These are phyloP conservation scores for Fagopyrum tataricum DNA, from an alignment of 148 eudicot genomes.

Conservation along the genomic window DNA sequence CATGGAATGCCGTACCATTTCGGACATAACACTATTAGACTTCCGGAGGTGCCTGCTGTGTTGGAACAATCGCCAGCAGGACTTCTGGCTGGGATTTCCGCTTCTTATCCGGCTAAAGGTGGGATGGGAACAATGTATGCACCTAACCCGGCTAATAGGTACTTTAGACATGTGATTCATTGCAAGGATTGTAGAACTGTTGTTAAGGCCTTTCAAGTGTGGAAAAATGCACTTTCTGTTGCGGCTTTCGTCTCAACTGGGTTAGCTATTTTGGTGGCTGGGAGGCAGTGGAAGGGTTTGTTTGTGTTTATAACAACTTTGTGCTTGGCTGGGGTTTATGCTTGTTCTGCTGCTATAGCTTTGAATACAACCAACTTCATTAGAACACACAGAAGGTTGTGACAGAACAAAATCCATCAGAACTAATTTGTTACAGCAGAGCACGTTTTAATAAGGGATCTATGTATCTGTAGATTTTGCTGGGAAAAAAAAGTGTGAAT, in stretches of 20 bases:
- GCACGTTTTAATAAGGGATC: no score
- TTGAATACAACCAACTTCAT: conserved; percentile 83
- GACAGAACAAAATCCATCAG: no score
- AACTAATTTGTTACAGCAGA: no score
- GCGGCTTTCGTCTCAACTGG: no score
- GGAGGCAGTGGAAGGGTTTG: conserved; percentile 80
- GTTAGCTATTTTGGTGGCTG: conserved; percentile 47
- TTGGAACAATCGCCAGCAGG: conserved; percentile 98
- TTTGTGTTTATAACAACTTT: conserved; percentile 42
- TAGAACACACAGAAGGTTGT: conserved; percentile 66
- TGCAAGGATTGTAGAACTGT: no score
- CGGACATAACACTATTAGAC: conserved; percentile 68
- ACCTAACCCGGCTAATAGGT: conserved; percentile 65
- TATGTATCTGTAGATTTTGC: no score
- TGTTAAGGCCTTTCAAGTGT: no score
- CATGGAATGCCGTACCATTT: conserved; percentile 99
- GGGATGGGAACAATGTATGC: conserved; percentile 65
- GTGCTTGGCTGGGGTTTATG: conserved; percentile 61
- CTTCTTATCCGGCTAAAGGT: conserved; percentile 85
- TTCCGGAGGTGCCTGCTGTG: conserved; percentile 68
- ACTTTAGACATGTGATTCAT: no score
- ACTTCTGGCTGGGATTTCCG: conserved; percentile 63
- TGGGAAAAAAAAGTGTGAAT: no score
- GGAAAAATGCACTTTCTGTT: neutral
- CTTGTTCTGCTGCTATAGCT: conserved; percentile 56